These are phyloP conservation scores for Podaxis sp. DNA, from an alignment of 768 basidiomycete genomes.

Conservation along the genomic window DNA sequence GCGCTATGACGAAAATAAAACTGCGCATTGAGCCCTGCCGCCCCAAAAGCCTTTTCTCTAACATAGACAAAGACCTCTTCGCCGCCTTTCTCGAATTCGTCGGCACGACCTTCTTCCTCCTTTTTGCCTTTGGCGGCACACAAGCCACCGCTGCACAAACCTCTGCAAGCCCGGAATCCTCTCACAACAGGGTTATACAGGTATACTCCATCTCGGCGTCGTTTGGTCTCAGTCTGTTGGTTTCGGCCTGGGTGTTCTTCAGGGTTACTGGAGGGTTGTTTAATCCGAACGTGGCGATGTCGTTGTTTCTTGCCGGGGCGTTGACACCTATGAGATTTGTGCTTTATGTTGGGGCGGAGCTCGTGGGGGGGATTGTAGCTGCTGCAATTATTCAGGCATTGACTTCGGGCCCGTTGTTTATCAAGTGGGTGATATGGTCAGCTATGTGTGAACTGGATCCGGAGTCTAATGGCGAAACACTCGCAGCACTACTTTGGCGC, in stretches of 20 bases:
- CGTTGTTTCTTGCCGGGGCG: no score
- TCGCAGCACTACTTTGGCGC: no score
- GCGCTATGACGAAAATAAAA: no score
- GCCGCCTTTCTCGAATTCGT: conserved; percentile 58
- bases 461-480: no score
- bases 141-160: conserved; percentile 49
- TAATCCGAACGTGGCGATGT: conserved; percentile 59
- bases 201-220: conserved; percentile 53
- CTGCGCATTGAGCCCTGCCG: no score
- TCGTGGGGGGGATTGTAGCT: no score
- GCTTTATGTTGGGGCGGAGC: no score
- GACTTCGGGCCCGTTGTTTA: no score
- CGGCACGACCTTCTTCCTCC: conserved; percentile 60
- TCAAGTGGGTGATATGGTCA: no score
- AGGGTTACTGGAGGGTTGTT: conserved; percentile 62
- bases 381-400: no score
- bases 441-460: no score
- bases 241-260: conserved; percentile 68
- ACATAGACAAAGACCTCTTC: conserved; percentile 36
- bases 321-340: no score
- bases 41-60: background rate
- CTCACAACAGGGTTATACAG: conserved; percentile 13
- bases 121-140: conserved; percentile 63
- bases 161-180: conserved; percentile 18
- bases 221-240: conserved; percentile 61